Evolutionary conservation across 2,329 filamentous ascomycete genomes (phyloP).

Genomic region (Dryadomyces sulphureus): DNA sequence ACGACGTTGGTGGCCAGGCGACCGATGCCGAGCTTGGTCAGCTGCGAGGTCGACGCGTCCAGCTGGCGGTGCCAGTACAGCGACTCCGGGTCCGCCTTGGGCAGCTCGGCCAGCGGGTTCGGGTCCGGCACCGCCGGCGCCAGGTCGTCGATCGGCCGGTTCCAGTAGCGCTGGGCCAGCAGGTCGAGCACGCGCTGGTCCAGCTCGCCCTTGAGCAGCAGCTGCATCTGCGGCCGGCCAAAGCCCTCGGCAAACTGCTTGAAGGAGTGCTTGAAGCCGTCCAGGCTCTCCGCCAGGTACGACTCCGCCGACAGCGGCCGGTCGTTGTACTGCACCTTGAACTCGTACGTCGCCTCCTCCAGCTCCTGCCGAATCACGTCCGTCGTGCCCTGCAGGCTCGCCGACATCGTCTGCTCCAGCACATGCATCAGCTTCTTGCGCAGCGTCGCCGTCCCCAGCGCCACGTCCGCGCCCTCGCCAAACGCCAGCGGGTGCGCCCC

Average conservation of each 20-base stretch:
- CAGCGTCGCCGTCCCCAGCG: conserved; percentile 70
- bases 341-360: conserved; percentile 94
- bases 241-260: conserved; percentile 86
- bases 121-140: conserved; percentile 48
- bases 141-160: conserved; percentile 84
- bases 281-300: conserved; percentile 86
- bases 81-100: conserved; percentile 72
- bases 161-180: conserved; percentile 91
- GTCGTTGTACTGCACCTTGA: conserved; percentile 99
- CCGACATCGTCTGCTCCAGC: conserved; percentile 92
- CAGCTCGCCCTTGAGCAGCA: conserved; percentile 79
- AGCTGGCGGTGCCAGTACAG: conserved; percentile 90
- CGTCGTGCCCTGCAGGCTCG: conserved; percentile 74
- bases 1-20: conserved; percentile 85
- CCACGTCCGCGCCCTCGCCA: conserved; percentile 55
- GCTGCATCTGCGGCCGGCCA: conserved; percentile 74
- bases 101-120: conserved; percentile 62
- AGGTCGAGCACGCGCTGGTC: conserved; percentile 92
- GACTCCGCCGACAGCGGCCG: conserved; percentile 88
- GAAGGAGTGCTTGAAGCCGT: conserved; percentile 95
- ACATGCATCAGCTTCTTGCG: conserved; percentile 96
- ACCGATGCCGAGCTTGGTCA: conserved; percentile 90
- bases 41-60: conserved; percentile 74
- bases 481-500: conserved; percentile 70
- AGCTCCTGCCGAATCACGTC: conserved; percentile 90